Base-by-base conservation (phyloP, 306 rosid species). In the Quillaja saponaria region DNA sequence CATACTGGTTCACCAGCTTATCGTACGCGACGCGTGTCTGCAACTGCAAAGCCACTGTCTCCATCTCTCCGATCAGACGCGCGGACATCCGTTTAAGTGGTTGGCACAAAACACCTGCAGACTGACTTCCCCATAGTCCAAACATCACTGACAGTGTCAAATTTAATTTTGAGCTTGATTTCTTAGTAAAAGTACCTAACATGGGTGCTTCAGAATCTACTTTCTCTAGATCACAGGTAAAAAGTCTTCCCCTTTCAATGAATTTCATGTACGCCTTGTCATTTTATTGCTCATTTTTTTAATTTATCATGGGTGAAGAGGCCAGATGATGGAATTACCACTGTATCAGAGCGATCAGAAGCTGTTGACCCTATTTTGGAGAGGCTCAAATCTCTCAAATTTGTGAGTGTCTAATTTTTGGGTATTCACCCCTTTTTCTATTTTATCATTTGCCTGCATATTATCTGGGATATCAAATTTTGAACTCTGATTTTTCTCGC, bases 201-300 rank as follows among this genome's bases (percentile, higher is more conserved):
- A 94, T 94, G 99, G 97, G 97, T 8, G 90, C 99, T 60, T 74
- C 97, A 64, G 99, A 87, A 47, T 94, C 99, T 64, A 33, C 82
- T 16, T 58, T 92, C 48, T 78, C 95, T 15, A 76, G 61, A 78
- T 63, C 71, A 37, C 87, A 64, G 78, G 91, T 81, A 64, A 6
- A 50, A n/a, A 34, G 49, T 14, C 34, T 46, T 58, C 19, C 46
- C 31, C 44, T 39, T 48, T 13, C 40, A 35, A 40, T 38, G 16
- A 13, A 10, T 8, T 14, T 3, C 6, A 4, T 39, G 6, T 20
- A 16, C 6, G 4, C 0, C 9, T 59, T 38, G 1, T 7, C 21
- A 3, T 46, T 13, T 37, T 12, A 16, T 20, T 42, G 16, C 48
- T 15, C 12, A 39, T 2, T 39, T 2, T 39, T 56, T 9, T 21